Conservation (phyloP, 2,329 filamentous ascomycete genomes). For the Rhynchosporium agropyri region DNA sequence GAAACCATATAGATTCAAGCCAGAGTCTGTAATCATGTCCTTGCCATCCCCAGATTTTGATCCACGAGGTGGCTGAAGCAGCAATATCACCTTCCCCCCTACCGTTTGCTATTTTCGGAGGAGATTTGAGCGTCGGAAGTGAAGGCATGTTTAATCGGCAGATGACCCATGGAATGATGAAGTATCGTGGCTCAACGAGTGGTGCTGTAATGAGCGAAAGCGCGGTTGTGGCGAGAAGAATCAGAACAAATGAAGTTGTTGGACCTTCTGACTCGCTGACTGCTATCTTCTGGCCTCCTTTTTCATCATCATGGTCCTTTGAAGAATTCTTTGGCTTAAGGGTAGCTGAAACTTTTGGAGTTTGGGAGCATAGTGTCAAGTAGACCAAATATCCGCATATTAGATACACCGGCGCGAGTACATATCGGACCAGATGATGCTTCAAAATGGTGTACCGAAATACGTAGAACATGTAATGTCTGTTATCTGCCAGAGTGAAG, state of each 20-base stretch:
- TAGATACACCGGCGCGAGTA: conserved; percentile 71
- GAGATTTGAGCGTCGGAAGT: conserved; percentile 55
- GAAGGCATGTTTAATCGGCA: conserved; percentile 81
- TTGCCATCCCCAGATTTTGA: conserved; percentile 23
- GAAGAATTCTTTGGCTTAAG: conserved; percentile 25
- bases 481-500: conserved; percentile 93
- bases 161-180: conserved; percentile 92
- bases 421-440: conserved; percentile 65
- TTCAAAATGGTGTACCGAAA: conserved; percentile 81
- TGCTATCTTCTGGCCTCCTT: neutral
- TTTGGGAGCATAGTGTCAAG: conserved; percentile 57
- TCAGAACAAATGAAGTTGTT: conserved; percentile 54
- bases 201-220: conserved; percentile 86
- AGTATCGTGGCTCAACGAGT: conserved; percentile 93
- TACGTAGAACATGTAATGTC: conserved; percentile 96
- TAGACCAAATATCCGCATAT: conserved; percentile 70
- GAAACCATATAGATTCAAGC: conserved; percentile 71
- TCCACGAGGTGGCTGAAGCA: neutral
- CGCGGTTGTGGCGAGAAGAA: conserved; percentile 68
- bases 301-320: conserved; percentile 1
- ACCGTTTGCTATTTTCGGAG: neutral
- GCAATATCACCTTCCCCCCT: neutral
- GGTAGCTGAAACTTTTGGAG: conserved; percentile 26
- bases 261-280: conserved; percentile 35
- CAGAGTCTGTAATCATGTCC: conserved; percentile 44